phyloP scores from a whole-genome alignment of 73 alveolate species.

The Paramecium sonneborni region DNA sequence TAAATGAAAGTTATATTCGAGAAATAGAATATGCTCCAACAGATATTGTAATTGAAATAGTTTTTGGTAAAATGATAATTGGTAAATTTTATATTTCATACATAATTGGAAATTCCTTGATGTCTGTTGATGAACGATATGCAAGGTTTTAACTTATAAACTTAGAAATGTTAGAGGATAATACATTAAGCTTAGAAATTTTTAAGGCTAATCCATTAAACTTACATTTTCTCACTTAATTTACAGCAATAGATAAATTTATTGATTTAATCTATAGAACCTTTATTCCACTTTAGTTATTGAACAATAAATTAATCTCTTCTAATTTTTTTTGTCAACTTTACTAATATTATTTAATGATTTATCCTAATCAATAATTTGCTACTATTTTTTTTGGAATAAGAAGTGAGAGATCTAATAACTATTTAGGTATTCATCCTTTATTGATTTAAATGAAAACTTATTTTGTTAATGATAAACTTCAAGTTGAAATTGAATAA shows the following conservation, averaged over 20 bases:
- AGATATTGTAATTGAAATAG: not conserved
- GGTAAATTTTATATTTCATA: not conserved
- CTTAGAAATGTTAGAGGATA: not conserved
- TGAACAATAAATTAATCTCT: not conserved
- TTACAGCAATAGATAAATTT: not conserved
- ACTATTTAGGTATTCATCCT: not conserved
- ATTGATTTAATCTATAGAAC: not conserved
- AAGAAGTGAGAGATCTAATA: not conserved
- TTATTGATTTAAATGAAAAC: not conserved
- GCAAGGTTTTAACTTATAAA: not conserved
- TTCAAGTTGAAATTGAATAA: not conserved
- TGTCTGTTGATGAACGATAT: not conserved
- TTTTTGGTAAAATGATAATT: not conserved
- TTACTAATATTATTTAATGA: not conserved
- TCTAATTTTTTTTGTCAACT: not conserved
- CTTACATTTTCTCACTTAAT: not conserved
- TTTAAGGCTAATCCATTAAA: not conserved
- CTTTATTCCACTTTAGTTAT: not conserved
- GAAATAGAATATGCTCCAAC: slow-evolving; percentile 7
- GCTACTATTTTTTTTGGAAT: not conserved
- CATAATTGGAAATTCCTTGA: not conserved
- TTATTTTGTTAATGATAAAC: not conserved
- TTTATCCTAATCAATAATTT: not conserved
- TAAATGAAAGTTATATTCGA: not conserved
- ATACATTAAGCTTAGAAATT: not conserved